Evolutionary conservation across 179 eudicot genomes (phyloP).

Genomic region (Vitellaria paradoxa): DNA sequence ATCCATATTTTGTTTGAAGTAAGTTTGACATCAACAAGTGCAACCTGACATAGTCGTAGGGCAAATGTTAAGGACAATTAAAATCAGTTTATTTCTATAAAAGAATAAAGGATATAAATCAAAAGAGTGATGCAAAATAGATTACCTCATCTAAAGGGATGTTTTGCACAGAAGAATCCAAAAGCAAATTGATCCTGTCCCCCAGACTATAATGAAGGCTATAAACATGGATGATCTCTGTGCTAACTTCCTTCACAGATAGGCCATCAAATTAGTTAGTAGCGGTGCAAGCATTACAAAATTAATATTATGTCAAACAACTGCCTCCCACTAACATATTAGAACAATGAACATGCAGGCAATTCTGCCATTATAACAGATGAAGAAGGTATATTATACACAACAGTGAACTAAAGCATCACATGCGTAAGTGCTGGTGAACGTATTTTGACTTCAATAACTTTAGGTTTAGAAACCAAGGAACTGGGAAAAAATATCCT

Average conservation of each 20-base stretch:
- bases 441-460: background rate
- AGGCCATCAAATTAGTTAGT: constrained; percentile 1
- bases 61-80: background rate
- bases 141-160: constrained; percentile 69
- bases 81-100: background rate
- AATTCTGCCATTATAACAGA: background rate
- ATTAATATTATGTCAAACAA: background rate
- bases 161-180: constrained; percentile 48
- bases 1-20: constrained; percentile 71
- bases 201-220: constrained; percentile 39
- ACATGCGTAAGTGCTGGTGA: background rate
- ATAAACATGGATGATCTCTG: constrained; percentile 45
- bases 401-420: background rate
- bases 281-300: constrained; percentile 1
- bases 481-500: background rate
- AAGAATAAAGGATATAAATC: background rate
- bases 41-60: constrained; percentile 40
- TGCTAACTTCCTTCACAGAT: constrained; percentile 54
- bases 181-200: constrained; percentile 43
- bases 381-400: background rate
- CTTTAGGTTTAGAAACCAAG: background rate
- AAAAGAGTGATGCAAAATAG: constrained; percentile 3
- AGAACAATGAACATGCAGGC: background rate
- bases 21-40: constrained; percentile 66
- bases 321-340: background rate